These are phyloP conservation scores for Colletotrichum cuscutae DNA, from an alignment of 2,329 filamentous ascomycete genomes.

Conservation along the genomic window DNA sequence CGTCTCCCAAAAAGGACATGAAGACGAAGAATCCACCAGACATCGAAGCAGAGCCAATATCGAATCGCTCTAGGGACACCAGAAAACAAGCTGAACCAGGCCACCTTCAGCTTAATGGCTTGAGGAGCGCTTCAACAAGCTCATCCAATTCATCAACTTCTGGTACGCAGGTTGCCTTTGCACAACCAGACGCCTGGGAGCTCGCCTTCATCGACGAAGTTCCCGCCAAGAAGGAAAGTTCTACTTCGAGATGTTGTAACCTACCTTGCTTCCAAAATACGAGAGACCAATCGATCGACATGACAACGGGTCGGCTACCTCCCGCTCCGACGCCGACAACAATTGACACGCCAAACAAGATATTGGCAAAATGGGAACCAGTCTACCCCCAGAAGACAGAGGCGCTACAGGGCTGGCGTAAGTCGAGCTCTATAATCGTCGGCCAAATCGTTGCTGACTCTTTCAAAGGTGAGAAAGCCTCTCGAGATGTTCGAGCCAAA, in stretches of 20 bases:
- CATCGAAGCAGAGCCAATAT: constrained; percentile 18
- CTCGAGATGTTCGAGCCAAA: constrained; percentile 16
- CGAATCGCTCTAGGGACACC: neutral
- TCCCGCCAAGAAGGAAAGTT: constrained; percentile 38
- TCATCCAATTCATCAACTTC: constrained; percentile 36
- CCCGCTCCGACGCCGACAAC: constrained; percentile 11
- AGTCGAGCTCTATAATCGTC: neutral
- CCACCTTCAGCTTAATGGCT: constrained; percentile 30
- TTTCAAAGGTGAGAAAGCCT: neutral
- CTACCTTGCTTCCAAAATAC: constrained; percentile 13
- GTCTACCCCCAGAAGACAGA: constrained; percentile 21
- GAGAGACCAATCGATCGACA: constrained; percentile 7
- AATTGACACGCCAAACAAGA: constrained; percentile 29
- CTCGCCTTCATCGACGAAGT: constrained; percentile 46
- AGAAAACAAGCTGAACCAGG: neutral
- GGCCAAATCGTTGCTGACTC: neutral
- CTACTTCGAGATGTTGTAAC: constrained; percentile 21
- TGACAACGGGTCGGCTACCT: neutral
- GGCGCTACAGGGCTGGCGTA: constrained; percentile 9
- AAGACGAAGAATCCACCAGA: neutral
- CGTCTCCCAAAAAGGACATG: neutral
- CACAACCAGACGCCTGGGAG: constrained; percentile 43
- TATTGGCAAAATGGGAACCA: constrained; percentile 20
- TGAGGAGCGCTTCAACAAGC: constrained; percentile 20
- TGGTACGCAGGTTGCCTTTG: constrained; percentile 46